phyloP scores from a whole-genome alignment of 2,329 filamentous ascomycete species.

The Diaporthe sp. region DNA sequence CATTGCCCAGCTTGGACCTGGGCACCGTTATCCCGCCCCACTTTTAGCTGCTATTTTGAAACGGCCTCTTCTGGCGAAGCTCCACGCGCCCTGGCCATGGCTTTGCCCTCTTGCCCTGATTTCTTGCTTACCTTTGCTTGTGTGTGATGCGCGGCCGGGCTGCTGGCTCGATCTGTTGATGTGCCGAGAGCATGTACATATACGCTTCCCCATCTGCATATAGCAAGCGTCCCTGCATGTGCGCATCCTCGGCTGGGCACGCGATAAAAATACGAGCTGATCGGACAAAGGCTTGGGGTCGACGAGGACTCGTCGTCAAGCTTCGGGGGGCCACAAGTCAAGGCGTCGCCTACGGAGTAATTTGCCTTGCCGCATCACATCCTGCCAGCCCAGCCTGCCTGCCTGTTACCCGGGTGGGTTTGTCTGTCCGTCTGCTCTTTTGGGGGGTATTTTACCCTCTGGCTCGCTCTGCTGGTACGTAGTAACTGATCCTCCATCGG shows the following conservation, averaged over 20 bases:
- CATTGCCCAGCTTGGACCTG: slow-evolving; percentile 14
- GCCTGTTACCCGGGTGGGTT: neutral
- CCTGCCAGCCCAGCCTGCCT: too few relatives aligned
- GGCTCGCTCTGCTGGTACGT: neutral
- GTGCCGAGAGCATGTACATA: slow-evolving; percentile 10
- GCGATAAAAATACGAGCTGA: slow-evolving; percentile 29
- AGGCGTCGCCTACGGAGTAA: slow-evolving; percentile 20
- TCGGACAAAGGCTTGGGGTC: slow-evolving; percentile 19
- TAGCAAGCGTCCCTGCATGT: neutral
- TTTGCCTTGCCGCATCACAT: slow-evolving; percentile 7
- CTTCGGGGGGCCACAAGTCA: slow-evolving; percentile 27
- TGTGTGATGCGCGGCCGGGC: slow-evolving; percentile 10
- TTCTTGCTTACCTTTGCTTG: neutral
- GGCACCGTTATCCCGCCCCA: slow-evolving; percentile 21
- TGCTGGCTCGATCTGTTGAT: slow-evolving; percentile 21
- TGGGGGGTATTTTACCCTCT: neutral
- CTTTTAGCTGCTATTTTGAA: slow-evolving; percentile 34
- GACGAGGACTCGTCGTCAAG: neutral
- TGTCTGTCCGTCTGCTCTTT: neutral
- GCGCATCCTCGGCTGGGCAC: neutral
- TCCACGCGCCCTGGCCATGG: slow-evolving; percentile 8
- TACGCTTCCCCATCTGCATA: neutral
- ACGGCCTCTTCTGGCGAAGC: slow-evolving; percentile 15
- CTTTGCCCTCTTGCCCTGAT: slow-evolving; percentile 1
- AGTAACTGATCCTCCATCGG: neutral